Evolutionary conservation across 331 rosid species (phyloP).

Genomic region (Arachis monticola): DNA sequence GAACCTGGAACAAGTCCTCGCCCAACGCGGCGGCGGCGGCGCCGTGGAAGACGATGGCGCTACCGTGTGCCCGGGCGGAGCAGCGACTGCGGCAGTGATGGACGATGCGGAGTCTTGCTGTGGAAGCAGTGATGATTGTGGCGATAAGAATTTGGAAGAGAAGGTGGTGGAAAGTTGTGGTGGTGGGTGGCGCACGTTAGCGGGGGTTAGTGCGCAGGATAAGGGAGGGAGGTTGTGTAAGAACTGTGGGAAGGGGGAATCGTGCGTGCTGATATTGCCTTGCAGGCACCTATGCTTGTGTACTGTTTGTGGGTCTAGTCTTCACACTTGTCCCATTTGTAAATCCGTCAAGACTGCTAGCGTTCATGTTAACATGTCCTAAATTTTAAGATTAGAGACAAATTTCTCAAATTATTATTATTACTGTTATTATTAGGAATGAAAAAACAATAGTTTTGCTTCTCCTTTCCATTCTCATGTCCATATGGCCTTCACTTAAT

Average conservation of each 20-base stretch:
- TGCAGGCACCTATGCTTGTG: conserved; percentile 92
- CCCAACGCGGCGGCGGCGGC: conserved; percentile 34
- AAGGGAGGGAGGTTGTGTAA: conserved; percentile 60
- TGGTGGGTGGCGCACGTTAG: conserved; percentile 50
- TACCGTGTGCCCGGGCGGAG: conserved; percentile 47
- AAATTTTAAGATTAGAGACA: background rate
- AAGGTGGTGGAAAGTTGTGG: background rate
- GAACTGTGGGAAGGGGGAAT: conserved; percentile 77
- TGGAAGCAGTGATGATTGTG: conserved; percentile 55
- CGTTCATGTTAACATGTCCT: conserved; percentile 79
- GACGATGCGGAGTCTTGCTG: conserved; percentile 61
- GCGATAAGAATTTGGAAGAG: background rate
- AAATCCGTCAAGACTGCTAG: conserved; percentile 79
- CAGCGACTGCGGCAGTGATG: conserved; percentile 17
- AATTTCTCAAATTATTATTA: too few species aligned
- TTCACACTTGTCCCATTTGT: conserved; percentile 85
- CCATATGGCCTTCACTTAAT: background rate
- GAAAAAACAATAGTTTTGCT: background rate
- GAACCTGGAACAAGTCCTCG: conserved; percentile 66
- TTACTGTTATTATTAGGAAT: background rate
- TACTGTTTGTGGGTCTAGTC: conserved; percentile 76
- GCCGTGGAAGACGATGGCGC: conserved; percentile 7
- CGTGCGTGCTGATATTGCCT: conserved; percentile 84
- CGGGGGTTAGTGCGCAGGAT: background rate
- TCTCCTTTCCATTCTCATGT: background rate